A percentile compares a stretch with the other conserved stretches of the same genome.
Evolutionary conservation across 2,329 filamentous ascomycete species (phyloP).

Genomic region (Cytospora paraplurivora): DNA sequence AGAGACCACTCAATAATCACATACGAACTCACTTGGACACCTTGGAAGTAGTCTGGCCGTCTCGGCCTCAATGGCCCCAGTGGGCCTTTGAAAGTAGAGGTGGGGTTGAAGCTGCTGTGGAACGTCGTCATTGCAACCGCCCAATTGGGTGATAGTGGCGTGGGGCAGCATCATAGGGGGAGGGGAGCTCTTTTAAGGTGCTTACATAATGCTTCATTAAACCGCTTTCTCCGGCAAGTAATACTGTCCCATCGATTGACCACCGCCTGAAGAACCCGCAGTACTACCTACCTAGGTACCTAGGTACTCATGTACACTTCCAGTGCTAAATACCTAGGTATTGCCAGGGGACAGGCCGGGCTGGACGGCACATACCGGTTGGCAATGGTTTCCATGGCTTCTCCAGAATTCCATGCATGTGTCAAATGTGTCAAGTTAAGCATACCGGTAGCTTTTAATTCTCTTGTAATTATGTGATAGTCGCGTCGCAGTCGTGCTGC

Average conservation of each 20-base stretch:
- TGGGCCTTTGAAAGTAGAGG: slow-evolving; percentile 1
- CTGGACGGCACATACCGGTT: no score
- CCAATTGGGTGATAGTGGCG: slow-evolving; percentile 20
- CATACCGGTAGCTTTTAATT: background rate
- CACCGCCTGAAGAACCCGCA: background rate
- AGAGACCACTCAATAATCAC: slow-evolving; percentile 1
- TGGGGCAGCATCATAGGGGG: slow-evolving; percentile 19
- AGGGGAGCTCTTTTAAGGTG: background rate
- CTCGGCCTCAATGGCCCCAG: slow-evolving; percentile 16
- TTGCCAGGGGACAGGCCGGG: no score
- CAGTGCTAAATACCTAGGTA: no score
- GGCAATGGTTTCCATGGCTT: background rate
- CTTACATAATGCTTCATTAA: background rate
- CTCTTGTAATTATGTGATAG: slow-evolving; percentile 1
- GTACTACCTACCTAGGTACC: no score
- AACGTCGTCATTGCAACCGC: slow-evolving; percentile 23
- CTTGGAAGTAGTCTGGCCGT: slow-evolving; percentile 17
- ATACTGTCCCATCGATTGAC: background rate
- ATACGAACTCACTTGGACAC: background rate
- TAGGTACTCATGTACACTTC: no score
- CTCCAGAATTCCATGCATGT: background rate
- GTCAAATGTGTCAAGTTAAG: no score
- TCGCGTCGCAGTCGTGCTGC: slow-evolving; percentile 9
- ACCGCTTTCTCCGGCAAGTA: no score
- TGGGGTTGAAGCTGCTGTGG: slow-evolving; percentile 11